Evolutionary conservation across 148 eudicot genomes (phyloP), one percentile per base, ranked within the genome.

Genomic region (Beta vulgaris): DNA sequence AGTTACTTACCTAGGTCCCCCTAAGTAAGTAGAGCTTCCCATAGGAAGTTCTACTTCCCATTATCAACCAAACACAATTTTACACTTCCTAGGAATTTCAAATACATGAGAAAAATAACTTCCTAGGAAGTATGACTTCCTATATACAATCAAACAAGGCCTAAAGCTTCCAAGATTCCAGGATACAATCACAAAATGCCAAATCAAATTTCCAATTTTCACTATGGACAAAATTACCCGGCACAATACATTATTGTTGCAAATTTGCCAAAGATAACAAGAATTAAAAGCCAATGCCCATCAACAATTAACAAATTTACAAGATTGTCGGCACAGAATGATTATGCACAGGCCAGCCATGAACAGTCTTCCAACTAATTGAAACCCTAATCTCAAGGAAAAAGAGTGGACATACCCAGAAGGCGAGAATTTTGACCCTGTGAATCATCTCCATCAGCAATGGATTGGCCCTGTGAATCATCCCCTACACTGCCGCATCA

Each of bases 341-440:
- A 6, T 8, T 31, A 10, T 7, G 21, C 19, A 36, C 39, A 60
- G 53, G 23, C 65, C 48, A 37, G 26, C 19, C 29, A 73, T 65
- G 58, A 64, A 44, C 11, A 51, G 36, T 40, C 34, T 11, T 39
- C 14, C 19, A 44, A 66, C 71, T 66, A 39, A 57, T 31, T 54
- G 23, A 31, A 18, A 16, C 43, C 36, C 48, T 14, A 60, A 28
- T 26, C 42, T 75, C 32, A n/a, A n/a, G n/a, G 28, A 16, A 49
- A 70, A 68, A 74, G 71, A 28, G 65, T 35, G 53, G 19, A 81
- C 87, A 74, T 71, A 95, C 99, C 99, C 71, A 95, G 91, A 85
- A 95, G 92, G 60, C 97, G 91, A 35, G 97, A 89, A 82, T 92
- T 90, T 83, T 92, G 96, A 72, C 97, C 93, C 79, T 75, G 87